Evolutionary conservation across 768 basidiomycete species (phyloP).

Genomic region (Mycena alexandri): DNA sequence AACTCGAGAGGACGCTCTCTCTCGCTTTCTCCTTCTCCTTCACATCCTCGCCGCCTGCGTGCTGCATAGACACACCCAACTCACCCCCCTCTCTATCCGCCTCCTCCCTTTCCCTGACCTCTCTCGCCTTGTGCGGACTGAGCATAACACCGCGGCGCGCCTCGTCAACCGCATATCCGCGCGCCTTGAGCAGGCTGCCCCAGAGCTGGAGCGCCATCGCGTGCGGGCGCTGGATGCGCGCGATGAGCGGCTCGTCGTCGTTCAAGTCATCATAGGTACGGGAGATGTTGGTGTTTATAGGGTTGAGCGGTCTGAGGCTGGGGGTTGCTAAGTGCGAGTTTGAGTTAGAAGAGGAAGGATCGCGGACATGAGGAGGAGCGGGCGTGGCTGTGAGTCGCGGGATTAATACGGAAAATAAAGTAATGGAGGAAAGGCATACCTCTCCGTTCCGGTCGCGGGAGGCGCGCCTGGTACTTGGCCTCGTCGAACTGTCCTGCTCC

Average conservation of each 20-base stretch:
- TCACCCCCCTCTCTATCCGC: slow-evolving; percentile 18
- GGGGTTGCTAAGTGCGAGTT: too few species aligned
- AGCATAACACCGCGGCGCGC: slow-evolving; percentile 69
- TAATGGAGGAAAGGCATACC: slow-evolving; percentile 12
- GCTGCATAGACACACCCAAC: too few species aligned
- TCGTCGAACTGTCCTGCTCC: slow-evolving; percentile 73
- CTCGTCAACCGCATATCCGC: slow-evolving; percentile 69
- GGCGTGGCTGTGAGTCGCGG: slow-evolving; percentile 36
- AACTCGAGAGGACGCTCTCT: slow-evolving; percentile 66
- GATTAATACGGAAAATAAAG: not conserved
- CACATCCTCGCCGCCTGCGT: slow-evolving; percentile 30
- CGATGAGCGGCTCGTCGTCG: slow-evolving; percentile 55
- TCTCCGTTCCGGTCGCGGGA: slow-evolving; percentile 72
- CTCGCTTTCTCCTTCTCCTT: slow-evolving; percentile 1
- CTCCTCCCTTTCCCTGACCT: slow-evolving; percentile 32
- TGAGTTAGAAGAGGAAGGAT: too few species aligned
- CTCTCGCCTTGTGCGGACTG: slow-evolving; percentile 65
- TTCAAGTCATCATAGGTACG: slow-evolving; percentile 41
- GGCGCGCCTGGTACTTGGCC: slow-evolving; percentile 66
- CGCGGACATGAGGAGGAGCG: slow-evolving; percentile 15
- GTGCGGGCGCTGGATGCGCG: slow-evolving; percentile 69
- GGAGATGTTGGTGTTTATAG: not conserved
- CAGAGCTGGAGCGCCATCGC: slow-evolving; percentile 76
- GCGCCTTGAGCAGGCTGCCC: slow-evolving; percentile 73
- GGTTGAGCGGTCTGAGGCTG: too few species aligned